Evolutionary conservation across 345 rosid species (phyloP), one percentile per base, ranked within the genome.

Genomic region (Eucalyptus albens): DNA sequence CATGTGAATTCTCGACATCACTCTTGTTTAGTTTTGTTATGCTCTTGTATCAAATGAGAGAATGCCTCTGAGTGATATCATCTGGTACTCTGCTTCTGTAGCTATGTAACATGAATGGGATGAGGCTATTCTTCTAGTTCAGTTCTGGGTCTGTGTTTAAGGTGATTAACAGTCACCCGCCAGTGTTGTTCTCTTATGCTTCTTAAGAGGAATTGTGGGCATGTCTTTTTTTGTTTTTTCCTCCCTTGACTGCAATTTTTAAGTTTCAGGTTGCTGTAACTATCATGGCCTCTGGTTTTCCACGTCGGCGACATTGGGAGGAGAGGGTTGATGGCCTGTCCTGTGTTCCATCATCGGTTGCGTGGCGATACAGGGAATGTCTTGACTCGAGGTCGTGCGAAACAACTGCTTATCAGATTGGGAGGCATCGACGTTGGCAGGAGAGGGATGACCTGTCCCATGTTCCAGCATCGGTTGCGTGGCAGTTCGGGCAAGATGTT

Each of bases 261-360:
- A 40, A 40, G 29, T 77, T 77, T 40, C 8, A 26, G 47, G 27
- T 77, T 77, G 85, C 85, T 77, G 85, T 40, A 77, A 77, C 47
- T 77, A 40, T 11, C 33, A 94, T 95, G 98, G 93, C 98, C 85
- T 95, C 94, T 50, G 59, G 95, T 88, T 96, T 96, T 47, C 96
- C 95, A 47, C 94, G 93, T 87, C 94, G 92, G 94, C 92, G 94
- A 47, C 92, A 92, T 87, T 90, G 89, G 17, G 91, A 88, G 88
- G 93, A 90, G 51, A 89, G 89, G 26, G 59, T 53, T 8, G 27
- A 40, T 37, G 83, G 83, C 27, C 83, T 24, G 83, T 37, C 45
- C 45, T 42, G 27, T 72, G 83, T 31, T 69, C 81, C 81, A 8
- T 1, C 77, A 8, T 15, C 77, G 11, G 40, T 8, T n/a, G 77